These are phyloP conservation scores for Nemania serpens DNA, from an alignment of 2,329 filamentous ascomycete genomes.

Conservation along the genomic window DNA sequence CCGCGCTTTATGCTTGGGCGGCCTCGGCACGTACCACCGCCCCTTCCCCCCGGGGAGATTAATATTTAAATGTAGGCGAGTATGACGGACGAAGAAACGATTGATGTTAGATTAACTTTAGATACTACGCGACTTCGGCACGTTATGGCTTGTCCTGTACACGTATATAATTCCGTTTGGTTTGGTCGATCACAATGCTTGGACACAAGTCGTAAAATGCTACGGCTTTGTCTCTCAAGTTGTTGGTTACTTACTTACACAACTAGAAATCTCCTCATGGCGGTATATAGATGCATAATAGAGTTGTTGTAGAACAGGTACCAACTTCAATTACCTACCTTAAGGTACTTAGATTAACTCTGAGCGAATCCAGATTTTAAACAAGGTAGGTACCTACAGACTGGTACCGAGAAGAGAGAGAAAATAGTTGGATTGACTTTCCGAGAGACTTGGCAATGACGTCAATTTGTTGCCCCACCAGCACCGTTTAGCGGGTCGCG, in stretches of 20 bases:
- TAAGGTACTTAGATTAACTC: too few relatives aligned
- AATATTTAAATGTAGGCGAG: not conserved
- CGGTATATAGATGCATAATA: too few relatives aligned
- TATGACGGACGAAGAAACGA: not conserved
- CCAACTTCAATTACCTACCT: too few relatives aligned
- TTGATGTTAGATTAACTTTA: not conserved
- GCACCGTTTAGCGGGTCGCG: not conserved
- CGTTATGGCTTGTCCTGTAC: not conserved
- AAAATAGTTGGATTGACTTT: not conserved
- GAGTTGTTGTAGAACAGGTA: too few relatives aligned
- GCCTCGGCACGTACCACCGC: conserved; percentile 29
- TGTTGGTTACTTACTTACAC: too few relatives aligned
- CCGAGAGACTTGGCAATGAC: conserved; percentile 4
- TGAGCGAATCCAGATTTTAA: too few relatives aligned
- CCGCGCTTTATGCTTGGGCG: conserved; percentile 21
- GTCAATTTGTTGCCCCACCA: conserved; percentile 11
- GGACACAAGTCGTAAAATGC: too few relatives aligned
- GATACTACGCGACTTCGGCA: not conserved
- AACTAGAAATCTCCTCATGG: too few relatives aligned
- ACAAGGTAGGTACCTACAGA: too few relatives aligned
- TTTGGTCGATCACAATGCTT: too few relatives aligned
- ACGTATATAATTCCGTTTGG: too few relatives aligned
- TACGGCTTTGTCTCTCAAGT: too few relatives aligned
- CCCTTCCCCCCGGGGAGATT: not conserved
- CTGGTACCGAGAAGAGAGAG: not conserved